phyloP scores from a whole-genome alignment of 2,329 filamentous ascomycete genomes.

The Alternaria sp. region DNA sequence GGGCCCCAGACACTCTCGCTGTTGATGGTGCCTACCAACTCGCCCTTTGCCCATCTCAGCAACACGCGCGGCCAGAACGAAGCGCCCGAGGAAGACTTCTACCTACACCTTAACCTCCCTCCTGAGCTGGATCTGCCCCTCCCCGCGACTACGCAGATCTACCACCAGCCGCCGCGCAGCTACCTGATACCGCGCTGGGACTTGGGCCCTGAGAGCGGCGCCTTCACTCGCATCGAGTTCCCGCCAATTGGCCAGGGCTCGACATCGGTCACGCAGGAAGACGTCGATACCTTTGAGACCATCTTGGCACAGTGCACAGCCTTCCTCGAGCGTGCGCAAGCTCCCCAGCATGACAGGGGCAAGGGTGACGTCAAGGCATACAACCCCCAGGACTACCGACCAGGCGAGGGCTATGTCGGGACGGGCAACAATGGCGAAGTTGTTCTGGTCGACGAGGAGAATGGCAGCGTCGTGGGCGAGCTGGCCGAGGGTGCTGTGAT shows the following conservation, averaged over 20 bases:
- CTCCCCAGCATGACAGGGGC: slow-evolving; percentile 60
- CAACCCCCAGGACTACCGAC: slow-evolving; percentile 81
- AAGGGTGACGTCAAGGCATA: slow-evolving; percentile 61
- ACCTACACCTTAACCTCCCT: slow-evolving; percentile 91
- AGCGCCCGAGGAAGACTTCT: slow-evolving; percentile 79
- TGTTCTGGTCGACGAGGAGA: slow-evolving; percentile 92
- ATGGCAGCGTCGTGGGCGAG: slow-evolving; percentile 94
- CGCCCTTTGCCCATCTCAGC: slow-evolving; percentile 67
- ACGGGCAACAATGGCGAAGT: slow-evolving; percentile 70
- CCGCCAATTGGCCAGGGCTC: slow-evolving; percentile 73
- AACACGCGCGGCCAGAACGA: slow-evolving; percentile 66
- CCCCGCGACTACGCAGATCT: slow-evolving; percentile 95
- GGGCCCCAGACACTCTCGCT: slow-evolving; percentile 91
- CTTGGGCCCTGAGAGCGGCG: slow-evolving; percentile 83
- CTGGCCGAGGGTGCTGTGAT: slow-evolving; percentile 82
- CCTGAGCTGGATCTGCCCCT: slow-evolving; percentile 93
- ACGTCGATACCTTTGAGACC: slow-evolving; percentile 95
- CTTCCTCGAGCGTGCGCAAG: slow-evolving; percentile 82
- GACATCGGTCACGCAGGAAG: slow-evolving; percentile 78
- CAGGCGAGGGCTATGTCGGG: slow-evolving; percentile 78
- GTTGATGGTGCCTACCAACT: slow-evolving; percentile 92
- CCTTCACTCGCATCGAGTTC: slow-evolving; percentile 94
- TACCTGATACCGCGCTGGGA: slow-evolving; percentile 98
- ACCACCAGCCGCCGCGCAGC: slow-evolving; percentile 90
- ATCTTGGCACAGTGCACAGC: slow-evolving; percentile 98